A percentile compares a stretch with the other conserved stretches of the same genome.
These are phyloP conservation scores for Quercus ilex DNA, from an alignment of 306 rosid species.

Conservation along the genomic window DNA sequence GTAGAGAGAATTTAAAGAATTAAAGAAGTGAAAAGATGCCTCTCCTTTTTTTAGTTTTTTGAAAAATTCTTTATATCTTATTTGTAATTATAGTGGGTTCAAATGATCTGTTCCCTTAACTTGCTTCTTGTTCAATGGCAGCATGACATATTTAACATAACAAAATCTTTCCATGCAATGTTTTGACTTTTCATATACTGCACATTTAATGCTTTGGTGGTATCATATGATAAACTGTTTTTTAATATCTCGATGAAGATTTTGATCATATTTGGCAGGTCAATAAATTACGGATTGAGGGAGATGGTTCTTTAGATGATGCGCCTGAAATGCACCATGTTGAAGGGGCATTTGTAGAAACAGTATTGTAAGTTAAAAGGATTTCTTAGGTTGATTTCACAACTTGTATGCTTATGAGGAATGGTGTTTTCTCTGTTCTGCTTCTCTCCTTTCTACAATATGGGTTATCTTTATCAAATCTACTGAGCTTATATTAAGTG, in stretches of 20 bases:
- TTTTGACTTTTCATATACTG: neutral
- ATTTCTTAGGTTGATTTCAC: neutral
- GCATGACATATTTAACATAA: neutral
- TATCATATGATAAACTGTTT: neutral
- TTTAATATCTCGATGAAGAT: conserved; percentile 3
- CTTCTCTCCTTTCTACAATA: conserved; percentile 8
- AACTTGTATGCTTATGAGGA: neutral
- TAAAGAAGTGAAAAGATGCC: neutral
- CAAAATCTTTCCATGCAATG: neutral
- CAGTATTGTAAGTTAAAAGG: conserved; percentile 65
- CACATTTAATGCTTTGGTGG: neutral
- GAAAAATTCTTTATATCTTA: neutral
- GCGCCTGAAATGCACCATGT: conserved; percentile 71
- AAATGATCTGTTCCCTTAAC: neutral
- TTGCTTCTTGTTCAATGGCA: neutral
- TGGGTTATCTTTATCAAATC: conserved; percentile 1
- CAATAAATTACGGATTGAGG: conserved; percentile 66
- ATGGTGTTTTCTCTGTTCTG: conserved; percentile 13
- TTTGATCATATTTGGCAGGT: conserved; percentile 47
- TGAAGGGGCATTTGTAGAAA: conserved; percentile 94
- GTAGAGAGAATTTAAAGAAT: neutral
- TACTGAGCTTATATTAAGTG: conserved; percentile 15
- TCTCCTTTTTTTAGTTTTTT: neutral
- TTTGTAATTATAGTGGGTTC: neutral
- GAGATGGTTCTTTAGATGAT: conserved; percentile 58